Evolutionary conservation across 768 basidiomycete species (phyloP).

Genomic region (Rhodotorula kratochvilovae): DNA sequence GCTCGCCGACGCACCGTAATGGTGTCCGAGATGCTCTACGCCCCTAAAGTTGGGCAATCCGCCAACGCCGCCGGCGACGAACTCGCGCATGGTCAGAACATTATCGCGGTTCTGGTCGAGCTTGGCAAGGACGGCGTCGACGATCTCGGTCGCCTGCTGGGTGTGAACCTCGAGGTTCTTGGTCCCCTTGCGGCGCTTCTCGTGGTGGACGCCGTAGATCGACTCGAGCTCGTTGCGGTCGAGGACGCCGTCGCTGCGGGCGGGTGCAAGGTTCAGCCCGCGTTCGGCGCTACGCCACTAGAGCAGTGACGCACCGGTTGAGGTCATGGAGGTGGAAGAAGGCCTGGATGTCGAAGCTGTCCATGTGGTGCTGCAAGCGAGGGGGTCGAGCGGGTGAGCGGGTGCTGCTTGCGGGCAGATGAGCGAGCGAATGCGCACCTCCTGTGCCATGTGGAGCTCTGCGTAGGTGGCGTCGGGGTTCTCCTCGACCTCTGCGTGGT

Average conservation of each 20-base stretch:
- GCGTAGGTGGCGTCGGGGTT: slow-evolving; percentile 73
- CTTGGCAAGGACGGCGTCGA: slow-evolving; percentile 61
- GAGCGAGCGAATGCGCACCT: slow-evolving; percentile 67
- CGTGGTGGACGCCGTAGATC: slow-evolving; percentile 66
- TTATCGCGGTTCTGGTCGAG: slow-evolving; percentile 76
- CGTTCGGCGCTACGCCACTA: no score
- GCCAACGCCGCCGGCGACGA: slow-evolving; percentile 62
- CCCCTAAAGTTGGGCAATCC: slow-evolving; percentile 77
- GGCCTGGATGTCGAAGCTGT: slow-evolving; percentile 52
- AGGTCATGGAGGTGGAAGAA: slow-evolving; percentile 97
- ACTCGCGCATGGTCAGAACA: slow-evolving; percentile 63
- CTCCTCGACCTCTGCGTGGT: slow-evolving; percentile 55
- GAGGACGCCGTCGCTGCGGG: slow-evolving; percentile 68
- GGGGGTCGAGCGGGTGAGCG: background rate
- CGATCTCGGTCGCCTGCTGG: slow-evolving; percentile 57
- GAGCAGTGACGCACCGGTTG: slow-evolving; percentile 52
- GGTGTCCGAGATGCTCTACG: slow-evolving; percentile 84
- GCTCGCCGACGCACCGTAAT: slow-evolving; percentile 62
- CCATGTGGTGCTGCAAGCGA: slow-evolving; percentile 49
- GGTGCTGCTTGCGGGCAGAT: background rate
- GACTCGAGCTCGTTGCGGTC: slow-evolving; percentile 85
- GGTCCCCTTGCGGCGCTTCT: slow-evolving; percentile 51
- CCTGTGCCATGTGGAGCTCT: slow-evolving; percentile 81
- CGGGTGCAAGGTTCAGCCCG: background rate
- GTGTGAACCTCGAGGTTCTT: slow-evolving; percentile 38